These are phyloP conservation scores for Chlorociboria aeruginascens DNA, from an alignment of 495 filamentous ascomycete genomes.

Conservation along the genomic window DNA sequence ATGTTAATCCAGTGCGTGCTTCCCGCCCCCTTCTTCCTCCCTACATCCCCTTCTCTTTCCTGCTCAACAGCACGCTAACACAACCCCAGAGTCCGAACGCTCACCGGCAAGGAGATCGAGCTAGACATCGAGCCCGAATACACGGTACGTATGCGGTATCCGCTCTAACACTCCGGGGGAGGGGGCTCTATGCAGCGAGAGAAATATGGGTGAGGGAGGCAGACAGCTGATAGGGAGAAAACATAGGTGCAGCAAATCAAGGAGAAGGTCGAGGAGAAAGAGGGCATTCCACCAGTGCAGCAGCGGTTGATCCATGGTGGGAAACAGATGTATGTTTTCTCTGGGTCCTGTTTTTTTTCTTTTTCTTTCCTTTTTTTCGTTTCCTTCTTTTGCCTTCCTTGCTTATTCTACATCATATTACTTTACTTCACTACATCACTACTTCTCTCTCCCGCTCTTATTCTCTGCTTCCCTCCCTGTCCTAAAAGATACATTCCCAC, in stretches of 20 bases:
- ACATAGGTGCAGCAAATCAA: slow-evolving; percentile 82
- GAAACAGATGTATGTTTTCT: slow-evolving; percentile 99
- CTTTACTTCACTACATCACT: background rate
- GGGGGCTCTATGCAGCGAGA: too few relatives aligned
- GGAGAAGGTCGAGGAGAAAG: slow-evolving; percentile 96
- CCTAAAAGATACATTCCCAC: too few relatives aligned
- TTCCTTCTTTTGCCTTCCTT: background rate
- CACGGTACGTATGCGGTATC: slow-evolving; percentile 70
- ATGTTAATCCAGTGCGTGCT: too few relatives aligned
- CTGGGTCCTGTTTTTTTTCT: too few relatives aligned
- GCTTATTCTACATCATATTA: background rate
- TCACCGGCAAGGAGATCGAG: slow-evolving; percentile 98
- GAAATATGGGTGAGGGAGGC: background rate
- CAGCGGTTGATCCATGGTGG: slow-evolving; percentile 92
- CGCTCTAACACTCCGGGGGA: too few relatives aligned
- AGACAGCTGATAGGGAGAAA: background rate
- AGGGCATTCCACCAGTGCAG: slow-evolving; percentile 94
- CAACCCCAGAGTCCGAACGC: slow-evolving; percentile 71
- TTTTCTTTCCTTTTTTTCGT: slow-evolving; percentile 2
- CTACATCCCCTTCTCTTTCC: too few relatives aligned
- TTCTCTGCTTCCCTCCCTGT: too few relatives aligned
- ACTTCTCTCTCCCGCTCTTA: background rate
- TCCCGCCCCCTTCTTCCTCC: too few relatives aligned
- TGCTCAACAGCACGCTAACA: background rate
- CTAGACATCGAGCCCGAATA: slow-evolving; percentile 90